phyloP scores from a whole-genome alignment of 23 red algal genomes.

The Gracilaria domingensis region DNA sequence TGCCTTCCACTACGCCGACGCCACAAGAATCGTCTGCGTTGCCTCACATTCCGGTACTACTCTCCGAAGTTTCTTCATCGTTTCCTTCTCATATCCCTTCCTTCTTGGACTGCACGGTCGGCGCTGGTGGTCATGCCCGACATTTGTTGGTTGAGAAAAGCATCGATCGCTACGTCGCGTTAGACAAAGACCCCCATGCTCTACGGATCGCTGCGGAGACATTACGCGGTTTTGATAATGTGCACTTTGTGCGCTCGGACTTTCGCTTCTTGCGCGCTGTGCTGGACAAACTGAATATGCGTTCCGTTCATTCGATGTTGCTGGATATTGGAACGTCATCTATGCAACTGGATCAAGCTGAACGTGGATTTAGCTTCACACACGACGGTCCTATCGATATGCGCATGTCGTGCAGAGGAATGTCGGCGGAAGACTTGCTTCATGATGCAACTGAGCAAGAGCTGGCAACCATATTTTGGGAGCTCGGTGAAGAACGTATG shows the following conservation, averaged over 20 bases:
- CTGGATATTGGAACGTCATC: slow-evolving; percentile 89
- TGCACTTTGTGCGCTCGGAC: slow-evolving; percentile 76
- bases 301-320: slow-evolving; percentile 71
- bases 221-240: slow-evolving; percentile 33
- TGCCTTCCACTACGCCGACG: background rate
- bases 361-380: slow-evolving; percentile 83
- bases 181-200: slow-evolving; percentile 89
- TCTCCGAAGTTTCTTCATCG: slow-evolving; percentile 52
- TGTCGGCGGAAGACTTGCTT: slow-evolving; percentile 87
- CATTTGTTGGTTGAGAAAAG: slow-evolving; percentile 32
- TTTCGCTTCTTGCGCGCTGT: slow-evolving; percentile 62
- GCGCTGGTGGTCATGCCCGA: slow-evolving; percentile 87
- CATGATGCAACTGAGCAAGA: slow-evolving; percentile 70
- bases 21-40: background rate
- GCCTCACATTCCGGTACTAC: slow-evolving; percentile 67
- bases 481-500: slow-evolving; percentile 88
- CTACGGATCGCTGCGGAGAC: slow-evolving; percentile 41
- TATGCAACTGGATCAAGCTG: slow-evolving; percentile 93
- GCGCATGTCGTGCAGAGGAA: slow-evolving; percentile 71
- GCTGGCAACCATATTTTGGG: slow-evolving; percentile 71
- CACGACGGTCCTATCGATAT: slow-evolving; percentile 95
- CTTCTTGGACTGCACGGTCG: slow-evolving; percentile 94
- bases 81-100: slow-evolving; percentile 38
- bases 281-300: background rate
- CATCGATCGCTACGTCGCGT: slow-evolving; percentile 74